phyloP scores from a whole-genome alignment of 78 protist species.

The Polysphondylium violaceum region DNA sequence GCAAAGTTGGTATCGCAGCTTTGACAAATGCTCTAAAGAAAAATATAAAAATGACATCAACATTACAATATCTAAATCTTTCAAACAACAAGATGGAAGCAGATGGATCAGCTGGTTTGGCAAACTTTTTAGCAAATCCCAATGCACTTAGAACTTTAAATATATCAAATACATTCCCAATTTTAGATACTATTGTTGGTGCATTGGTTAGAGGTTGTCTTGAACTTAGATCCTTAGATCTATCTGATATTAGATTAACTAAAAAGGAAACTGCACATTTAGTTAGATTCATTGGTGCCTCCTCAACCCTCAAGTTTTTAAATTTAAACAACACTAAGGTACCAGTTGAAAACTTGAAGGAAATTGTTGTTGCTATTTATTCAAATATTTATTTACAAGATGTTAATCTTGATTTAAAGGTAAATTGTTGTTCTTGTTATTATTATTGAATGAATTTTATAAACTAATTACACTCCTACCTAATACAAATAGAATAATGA shows the following conservation, averaged over 20 bases:
- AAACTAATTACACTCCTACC: neutral
- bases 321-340: slow-evolving; percentile 63
- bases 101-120: slow-evolving; percentile 77
- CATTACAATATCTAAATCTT: slow-evolving; percentile 67
- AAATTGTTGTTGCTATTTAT: slow-evolving; percentile 52
- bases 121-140: slow-evolving; percentile 74
- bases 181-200: slow-evolving; percentile 65
- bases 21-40: slow-evolving; percentile 71
- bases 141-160: slow-evolving; percentile 56
- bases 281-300: slow-evolving; percentile 51
- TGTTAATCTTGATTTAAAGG: slow-evolving; percentile 32
- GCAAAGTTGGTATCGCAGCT: slow-evolving; percentile 22
- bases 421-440: neutral
- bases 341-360: slow-evolving; percentile 78
- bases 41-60: slow-evolving; percentile 78
- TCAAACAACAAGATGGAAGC: slow-evolving; percentile 83
- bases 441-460: neutral
- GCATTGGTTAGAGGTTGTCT: slow-evolving; percentile 83
- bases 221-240: slow-evolving; percentile 55
- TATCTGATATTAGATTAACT: slow-evolving; percentile 71
- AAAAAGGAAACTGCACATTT: slow-evolving; percentile 59
- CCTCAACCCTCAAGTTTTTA: slow-evolving; percentile 43
- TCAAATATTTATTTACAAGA: slow-evolving; percentile 78
- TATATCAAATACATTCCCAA: slow-evolving; percentile 44
- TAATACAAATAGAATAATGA: slow-evolving; percentile 73